Base-by-base conservation (phyloP, 1,139 yeast genomes). In the Candida mesenterica region DNA sequence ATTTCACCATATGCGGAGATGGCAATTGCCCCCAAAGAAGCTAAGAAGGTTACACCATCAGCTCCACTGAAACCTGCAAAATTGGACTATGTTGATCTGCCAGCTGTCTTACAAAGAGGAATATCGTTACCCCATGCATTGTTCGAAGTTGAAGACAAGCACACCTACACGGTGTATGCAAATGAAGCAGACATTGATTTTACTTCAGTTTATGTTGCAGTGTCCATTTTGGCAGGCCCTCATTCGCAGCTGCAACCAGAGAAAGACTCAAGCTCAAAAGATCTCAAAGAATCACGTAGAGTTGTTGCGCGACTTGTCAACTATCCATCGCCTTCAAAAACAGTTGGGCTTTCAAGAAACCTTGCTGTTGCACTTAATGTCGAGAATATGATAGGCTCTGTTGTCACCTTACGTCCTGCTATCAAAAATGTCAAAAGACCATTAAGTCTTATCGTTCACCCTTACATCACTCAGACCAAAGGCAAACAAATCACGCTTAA, bases 1-100 rank as follows among this genome's bases (percentile, higher is more conserved):
- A 61, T 92, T 7, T 74, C 82, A 0, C 83, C 87, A 2, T 77
- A 79, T 42, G 78, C 95, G 17, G 95, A 90, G 52, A 76, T 90
- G 7, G 79, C 87, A 31, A 81, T 92, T 36, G 89, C 95, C 3
- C 97, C 96, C 8, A 83, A 84, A 53, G 70, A 73, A 17, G 60
- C 79, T 45, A 65, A 64, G 48, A 62, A 61, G 49, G 56, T 59
- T 30, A 35, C 63, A 6, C 42, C 46, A 3, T 39, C 53, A 2
- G 41, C 48, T 2, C 17, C 15, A 24, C 8, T 16, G 13, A 20
- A 41, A 15, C 30, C 32, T 12, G 41, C 61, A 3, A 52, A 55
- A 15, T 72, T 61, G 32, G 67, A 58, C 33, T 56, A 58, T 34
- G 31, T 59, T 3, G 47, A 38, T 4, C 46, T 54, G 12, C 74